These are phyloP conservation scores for Curvularia sp. DNA, from an alignment of 2,329 filamentous ascomycete genomes.

Conservation along the genomic window DNA sequence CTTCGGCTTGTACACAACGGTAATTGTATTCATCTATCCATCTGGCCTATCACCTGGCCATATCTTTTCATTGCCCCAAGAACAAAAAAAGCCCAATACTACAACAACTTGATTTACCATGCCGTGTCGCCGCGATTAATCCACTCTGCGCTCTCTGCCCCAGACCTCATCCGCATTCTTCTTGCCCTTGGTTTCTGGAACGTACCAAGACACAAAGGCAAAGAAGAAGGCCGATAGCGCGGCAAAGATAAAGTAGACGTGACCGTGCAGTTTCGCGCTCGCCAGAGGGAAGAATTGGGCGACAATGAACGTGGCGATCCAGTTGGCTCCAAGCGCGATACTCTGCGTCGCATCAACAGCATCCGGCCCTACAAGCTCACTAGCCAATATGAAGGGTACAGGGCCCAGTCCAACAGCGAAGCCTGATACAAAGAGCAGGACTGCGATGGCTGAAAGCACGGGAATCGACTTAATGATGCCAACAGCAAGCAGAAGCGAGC, in stretches of 20 bases:
- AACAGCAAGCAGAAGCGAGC: constrained; percentile 77
- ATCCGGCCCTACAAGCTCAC: constrained; percentile 87
- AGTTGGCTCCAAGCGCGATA: constrained; percentile 86
- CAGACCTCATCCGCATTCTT: constrained; percentile 88
- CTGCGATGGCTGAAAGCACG: constrained; percentile 78
- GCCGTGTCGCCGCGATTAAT: constrained; percentile 25
- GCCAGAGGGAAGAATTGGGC: constrained; percentile 94
- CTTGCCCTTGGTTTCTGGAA: constrained; percentile 91
- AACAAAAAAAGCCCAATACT: neutral
- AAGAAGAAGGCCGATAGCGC: constrained; percentile 73
- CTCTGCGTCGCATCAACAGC: constrained; percentile 92
- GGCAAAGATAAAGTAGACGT: constrained; percentile 92
- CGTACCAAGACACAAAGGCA: constrained; percentile 73
- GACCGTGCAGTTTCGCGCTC: constrained; percentile 79
- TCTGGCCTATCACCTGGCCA: neutral
- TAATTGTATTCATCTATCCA: neutral
- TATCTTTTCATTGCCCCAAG: neutral
- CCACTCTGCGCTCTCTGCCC: constrained; percentile 65
- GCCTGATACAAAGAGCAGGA: constrained; percentile 84
- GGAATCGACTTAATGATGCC: constrained; percentile 78
- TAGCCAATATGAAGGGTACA: constrained; percentile 92
- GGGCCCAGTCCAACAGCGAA: constrained; percentile 92
- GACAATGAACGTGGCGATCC: constrained; percentile 88
- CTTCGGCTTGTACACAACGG: neutral
- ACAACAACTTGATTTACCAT: neutral